phyloP scores from a whole-genome alignment of 129 eudicot genomes.

The carrot (Daucus carota) region DNA sequence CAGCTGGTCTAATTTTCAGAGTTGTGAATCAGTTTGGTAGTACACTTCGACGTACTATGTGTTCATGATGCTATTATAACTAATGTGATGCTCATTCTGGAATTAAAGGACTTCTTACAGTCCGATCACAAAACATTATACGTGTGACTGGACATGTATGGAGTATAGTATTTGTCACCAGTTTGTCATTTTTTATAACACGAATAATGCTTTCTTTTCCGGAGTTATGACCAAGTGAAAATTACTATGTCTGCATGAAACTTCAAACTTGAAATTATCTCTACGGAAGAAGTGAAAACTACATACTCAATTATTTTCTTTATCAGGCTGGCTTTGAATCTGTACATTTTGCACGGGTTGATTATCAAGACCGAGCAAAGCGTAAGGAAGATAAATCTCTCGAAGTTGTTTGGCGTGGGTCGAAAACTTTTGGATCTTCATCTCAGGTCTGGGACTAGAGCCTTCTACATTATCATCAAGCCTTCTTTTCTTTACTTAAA shows the following conservation, averaged over 20 bases:
- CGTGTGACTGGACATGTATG: background rate
- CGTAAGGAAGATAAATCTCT: slow-evolving; percentile 74
- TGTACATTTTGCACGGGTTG: slow-evolving; percentile 86
- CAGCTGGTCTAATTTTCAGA: background rate
- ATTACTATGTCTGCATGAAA: background rate
- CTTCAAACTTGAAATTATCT: background rate
- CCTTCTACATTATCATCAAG: background rate
- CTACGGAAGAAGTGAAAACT: background rate
- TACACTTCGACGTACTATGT: background rate
- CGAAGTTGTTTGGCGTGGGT: slow-evolving; percentile 91
- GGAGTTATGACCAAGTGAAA: background rate
- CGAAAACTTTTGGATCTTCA: slow-evolving; percentile 81
- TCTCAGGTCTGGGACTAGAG: slow-evolving; percentile 41
- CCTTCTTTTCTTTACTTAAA: slow-evolving; percentile 3
- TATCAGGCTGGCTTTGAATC: slow-evolving; percentile 85
- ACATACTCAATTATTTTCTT: background rate
- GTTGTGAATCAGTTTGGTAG: background rate
- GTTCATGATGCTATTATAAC: background rate
- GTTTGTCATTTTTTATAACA: background rate
- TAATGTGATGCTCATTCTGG: background rate
- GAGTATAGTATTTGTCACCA: background rate
- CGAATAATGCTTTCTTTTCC: background rate
- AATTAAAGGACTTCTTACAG: background rate
- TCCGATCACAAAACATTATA: background rate
- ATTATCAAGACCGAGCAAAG: slow-evolving; percentile 86